Conservation (phyloP, 345 rosid genomes). For the Conringia planisiliqua region DNA sequence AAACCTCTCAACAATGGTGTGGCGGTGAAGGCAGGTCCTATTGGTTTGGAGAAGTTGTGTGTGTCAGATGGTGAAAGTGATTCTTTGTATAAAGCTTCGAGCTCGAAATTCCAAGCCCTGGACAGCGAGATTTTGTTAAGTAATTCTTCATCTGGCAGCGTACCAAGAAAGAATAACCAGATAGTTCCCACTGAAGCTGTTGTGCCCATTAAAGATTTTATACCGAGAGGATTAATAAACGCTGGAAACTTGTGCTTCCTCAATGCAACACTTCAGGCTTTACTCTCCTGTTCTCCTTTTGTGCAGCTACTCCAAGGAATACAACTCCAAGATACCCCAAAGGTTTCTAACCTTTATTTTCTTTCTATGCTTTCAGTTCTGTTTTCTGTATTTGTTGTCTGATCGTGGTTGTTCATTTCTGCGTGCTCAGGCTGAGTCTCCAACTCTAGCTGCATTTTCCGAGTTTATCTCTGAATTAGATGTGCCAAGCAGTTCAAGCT, state of each 20-base stretch:
- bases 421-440: constrained; percentile 60
- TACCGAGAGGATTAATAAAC: constrained; percentile 84
- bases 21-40: constrained; percentile 32
- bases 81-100: constrained; percentile 34
- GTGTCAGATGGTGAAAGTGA: constrained; percentile 42
- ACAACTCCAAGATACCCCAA: constrained; percentile 46
- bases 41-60: constrained; percentile 31
- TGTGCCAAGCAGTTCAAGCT: constrained; percentile 42
- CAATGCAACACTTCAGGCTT: constrained; percentile 87
- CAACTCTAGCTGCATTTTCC: constrained; percentile 67
- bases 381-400: not conserved
- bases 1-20: constrained; percentile 45
- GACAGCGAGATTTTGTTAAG: constrained; percentile 33
- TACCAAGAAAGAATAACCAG: constrained; percentile 28
- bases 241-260: constrained; percentile 89
- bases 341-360: constrained; percentile 42
- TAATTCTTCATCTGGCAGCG: constrained; percentile 29
- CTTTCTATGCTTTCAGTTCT: not conserved
- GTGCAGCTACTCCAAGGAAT: constrained; percentile 73
- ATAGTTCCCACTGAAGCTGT: constrained; percentile 40
- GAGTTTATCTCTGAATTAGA: constrained; percentile 68
- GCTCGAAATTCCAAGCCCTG: constrained; percentile 51
- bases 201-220: constrained; percentile 37
- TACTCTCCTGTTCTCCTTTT: constrained; percentile 81
- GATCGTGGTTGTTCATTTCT: constrained; percentile 20